A percentile compares a stretch with the other conserved stretches of the same genome.
These are phyloP conservation scores for Huntiella omanensis DNA, from an alignment of 2,329 filamentous ascomycete genomes.

Conservation along the genomic window DNA sequence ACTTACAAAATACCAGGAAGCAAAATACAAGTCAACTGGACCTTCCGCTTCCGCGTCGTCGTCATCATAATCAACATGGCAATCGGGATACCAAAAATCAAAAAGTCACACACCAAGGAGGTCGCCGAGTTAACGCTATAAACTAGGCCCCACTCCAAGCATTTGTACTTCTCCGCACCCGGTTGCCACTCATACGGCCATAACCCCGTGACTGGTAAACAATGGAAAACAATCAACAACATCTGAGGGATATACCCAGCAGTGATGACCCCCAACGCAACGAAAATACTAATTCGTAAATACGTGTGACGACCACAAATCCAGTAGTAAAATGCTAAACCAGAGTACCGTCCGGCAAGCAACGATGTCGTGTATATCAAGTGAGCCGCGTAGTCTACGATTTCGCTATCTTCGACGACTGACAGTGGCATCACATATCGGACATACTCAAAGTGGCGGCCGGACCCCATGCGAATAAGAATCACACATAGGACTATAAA, in stretches of 20 bases:
- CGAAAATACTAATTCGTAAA: slow-evolving; percentile 20
- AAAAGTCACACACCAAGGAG: slow-evolving; percentile 29
- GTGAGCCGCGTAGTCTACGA: slow-evolving; percentile 31
- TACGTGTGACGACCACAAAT: slow-evolving; percentile 22
- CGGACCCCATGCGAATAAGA: slow-evolving; percentile 29
- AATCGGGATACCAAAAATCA: slow-evolving; percentile 31
- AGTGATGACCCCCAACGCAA: slow-evolving; percentile 20
- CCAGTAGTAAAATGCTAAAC: slow-evolving; percentile 31
- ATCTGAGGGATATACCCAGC: slow-evolving; percentile 28
- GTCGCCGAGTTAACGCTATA: slow-evolving; percentile 31
- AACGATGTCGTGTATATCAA: slow-evolving; percentile 32
- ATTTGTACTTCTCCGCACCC: slow-evolving; percentile 22
- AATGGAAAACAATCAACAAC: slow-evolving; percentile 32
- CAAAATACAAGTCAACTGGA: slow-evolving; percentile 28
- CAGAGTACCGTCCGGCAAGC: slow-evolving; percentile 30
- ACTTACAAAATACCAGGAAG: slow-evolving; percentile 30
- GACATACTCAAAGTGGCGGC: slow-evolving; percentile 26
- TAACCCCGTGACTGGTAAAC: slow-evolving; percentile 27
- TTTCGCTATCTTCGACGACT: slow-evolving; percentile 24
- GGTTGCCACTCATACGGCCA: slow-evolving; percentile 32
- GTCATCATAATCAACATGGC: slow-evolving; percentile 28
- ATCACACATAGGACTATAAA: slow-evolving; percentile 25
- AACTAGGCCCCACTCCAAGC: slow-evolving; percentile 30
- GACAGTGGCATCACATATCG: slow-evolving; percentile 26
- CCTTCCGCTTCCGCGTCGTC: slow-evolving; percentile 24